Conservation (phyloP, 2,329 filamentous ascomycete genomes). For the Aspergillus costaricaensis region DNA sequence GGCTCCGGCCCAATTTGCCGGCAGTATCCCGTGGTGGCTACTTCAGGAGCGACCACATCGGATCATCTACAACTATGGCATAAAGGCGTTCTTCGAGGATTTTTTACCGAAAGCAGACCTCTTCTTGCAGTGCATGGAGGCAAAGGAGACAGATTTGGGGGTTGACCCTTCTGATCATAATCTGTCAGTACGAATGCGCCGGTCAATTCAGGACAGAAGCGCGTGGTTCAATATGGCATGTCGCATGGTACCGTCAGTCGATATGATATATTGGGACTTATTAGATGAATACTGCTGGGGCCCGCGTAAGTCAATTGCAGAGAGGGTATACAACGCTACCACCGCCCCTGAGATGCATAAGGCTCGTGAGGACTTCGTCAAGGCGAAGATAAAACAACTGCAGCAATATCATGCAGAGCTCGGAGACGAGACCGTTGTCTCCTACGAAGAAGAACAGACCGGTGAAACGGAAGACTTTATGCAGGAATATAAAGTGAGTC, state of each 20-base stretch:
- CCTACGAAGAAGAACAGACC: not conserved
- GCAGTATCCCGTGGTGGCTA: slow-evolving; percentile 20
- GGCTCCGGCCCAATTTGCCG: slow-evolving; percentile 21
- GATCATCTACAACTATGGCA: not conserved
- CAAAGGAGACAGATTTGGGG: not conserved
- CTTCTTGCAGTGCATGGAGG: not conserved
- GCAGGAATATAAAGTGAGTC: no score
- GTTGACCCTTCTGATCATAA: not conserved
- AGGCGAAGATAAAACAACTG: slow-evolving; percentile 3
- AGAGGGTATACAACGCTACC: slow-evolving; percentile 1
- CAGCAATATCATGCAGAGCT: slow-evolving; percentile 5
- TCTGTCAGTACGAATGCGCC: slow-evolving; percentile 6
- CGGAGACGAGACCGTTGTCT: not conserved
- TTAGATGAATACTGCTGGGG: slow-evolving; percentile 17
- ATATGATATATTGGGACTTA: slow-evolving; percentile 15
- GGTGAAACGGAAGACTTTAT: no score
- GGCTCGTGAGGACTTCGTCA: slow-evolving; percentile 2
- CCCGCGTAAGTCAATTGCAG: not conserved
- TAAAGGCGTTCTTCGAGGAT: not conserved
- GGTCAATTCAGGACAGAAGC: not conserved
- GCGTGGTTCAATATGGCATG: slow-evolving; percentile 13
- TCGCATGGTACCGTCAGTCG: not conserved
- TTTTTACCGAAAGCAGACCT: not conserved
- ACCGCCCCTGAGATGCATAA: not conserved
- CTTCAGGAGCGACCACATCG: slow-evolving; percentile 12